Evolutionary conservation across 1,139 yeast species (phyloP), one percentile per base, ranked within the genome.

Genomic region (Geotrichum histeridarum): DNA sequence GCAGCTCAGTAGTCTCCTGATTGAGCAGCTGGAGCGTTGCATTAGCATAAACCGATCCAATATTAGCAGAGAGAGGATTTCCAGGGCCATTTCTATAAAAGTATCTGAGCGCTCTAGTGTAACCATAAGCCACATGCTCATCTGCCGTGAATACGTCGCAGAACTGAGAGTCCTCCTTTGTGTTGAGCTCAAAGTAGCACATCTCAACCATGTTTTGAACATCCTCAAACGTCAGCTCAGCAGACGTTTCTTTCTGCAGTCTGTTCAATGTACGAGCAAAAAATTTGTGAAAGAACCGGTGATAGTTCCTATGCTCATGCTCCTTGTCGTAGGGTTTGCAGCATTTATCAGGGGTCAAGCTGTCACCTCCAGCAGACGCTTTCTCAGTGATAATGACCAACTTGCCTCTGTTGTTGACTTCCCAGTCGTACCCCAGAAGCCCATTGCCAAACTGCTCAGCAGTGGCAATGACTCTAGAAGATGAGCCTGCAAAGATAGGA

Each of bases 171-270:
- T 67, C 58, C 2, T 84, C 84, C 37, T 68, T 68, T 14, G 73
- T 77, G 60, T 77, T 77, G 59, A 80, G 67, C 63, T 80, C 86
- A 64, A 71, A 82, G 1, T 81, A 82, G 67, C 84, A 81, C 68
- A 77, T 68, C 48, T 69, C 67, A 60, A 76, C 69, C 59, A 79
- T 61, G 49, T 67, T 59, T 27, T 62, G 62, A 35, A 80, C 72
- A 58, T 80, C 83, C 7, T 62, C 56, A 0, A 67, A 59, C 4
- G 76, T 70, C 8, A 74, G 54, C 57, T 73, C 64, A 2, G 48
- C 55, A 6, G 50, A 33, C 4, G 54, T 47, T 27, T 33, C 22
- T 4, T 27, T 8, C 37, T 45, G 54, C 9, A 56, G 22, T 39
- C 56, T 18, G 1, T 12, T 31, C 12, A 48, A 33, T 5, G 57